Conservation (phyloP, 352 stramenopile species). For the Phytophthora hybrid region DNA sequence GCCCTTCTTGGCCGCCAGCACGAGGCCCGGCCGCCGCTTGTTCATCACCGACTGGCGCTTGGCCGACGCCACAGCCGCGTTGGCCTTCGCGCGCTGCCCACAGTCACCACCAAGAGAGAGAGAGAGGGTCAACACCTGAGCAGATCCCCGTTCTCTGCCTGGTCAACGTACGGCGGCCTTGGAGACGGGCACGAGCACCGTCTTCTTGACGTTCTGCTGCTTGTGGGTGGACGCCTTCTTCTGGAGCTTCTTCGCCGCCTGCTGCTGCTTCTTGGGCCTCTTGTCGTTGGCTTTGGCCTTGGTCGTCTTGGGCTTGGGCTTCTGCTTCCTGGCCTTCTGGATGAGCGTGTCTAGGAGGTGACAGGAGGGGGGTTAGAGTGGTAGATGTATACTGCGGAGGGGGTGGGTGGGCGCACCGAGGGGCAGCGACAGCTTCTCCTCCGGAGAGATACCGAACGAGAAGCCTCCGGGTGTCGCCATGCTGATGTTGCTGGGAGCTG, state of each 20-base stretch:
- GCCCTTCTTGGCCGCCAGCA: conserved; percentile 44
- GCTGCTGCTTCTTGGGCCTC: not conserved
- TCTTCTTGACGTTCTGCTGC: conserved; percentile 81
- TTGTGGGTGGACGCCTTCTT: conserved; percentile 47
- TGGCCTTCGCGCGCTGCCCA: conserved; percentile 51
- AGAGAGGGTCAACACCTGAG: not conserved
- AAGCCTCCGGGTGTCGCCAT: conserved; percentile 43
- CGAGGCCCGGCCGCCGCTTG: conserved; percentile 69
- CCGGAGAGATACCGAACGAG: conserved; percentile 58
- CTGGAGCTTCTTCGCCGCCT: conserved; percentile 2
- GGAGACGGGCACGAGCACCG: conserved; percentile 67
- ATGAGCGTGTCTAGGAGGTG: conserved; percentile 49
- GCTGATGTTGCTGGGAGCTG: not conserved
- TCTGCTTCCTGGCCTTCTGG: conserved; percentile 48
- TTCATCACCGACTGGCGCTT: conserved; percentile 81
- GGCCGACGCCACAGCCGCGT: conserved; percentile 53
- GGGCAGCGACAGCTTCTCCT: conserved; percentile 65
- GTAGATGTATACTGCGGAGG: not conserved
- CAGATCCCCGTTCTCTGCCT: not conserved
- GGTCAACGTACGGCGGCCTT: conserved; percentile 60
- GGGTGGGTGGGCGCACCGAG: conserved; percentile 40
- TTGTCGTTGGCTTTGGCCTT: not conserved
- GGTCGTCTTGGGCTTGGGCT: conserved; percentile 13
- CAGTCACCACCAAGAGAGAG: not conserved
- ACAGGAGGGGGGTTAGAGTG: not conserved